Percentiles rank a stretch among this genome's conserved stretches.
Conservation (phyloP, 441 rosid species). For the Jatropha podagrica region DNA sequence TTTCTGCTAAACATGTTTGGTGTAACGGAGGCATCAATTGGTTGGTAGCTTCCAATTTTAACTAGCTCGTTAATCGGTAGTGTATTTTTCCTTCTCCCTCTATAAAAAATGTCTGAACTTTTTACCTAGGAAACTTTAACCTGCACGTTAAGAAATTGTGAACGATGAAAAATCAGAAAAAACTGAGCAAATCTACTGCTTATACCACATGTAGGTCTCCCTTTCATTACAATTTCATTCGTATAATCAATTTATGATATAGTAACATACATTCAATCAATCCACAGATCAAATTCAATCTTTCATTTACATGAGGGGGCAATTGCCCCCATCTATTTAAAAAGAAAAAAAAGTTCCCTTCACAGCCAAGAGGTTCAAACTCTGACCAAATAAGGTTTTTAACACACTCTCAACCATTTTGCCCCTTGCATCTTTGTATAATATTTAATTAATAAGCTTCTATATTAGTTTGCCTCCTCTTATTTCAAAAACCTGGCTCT, state of each 20-base stretch:
- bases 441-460: no score
- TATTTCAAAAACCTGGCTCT: no score
- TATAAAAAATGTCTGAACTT: not conserved
- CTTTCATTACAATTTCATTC: not conserved
- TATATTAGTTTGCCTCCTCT: no score
- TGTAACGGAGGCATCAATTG: not conserved
- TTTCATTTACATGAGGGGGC: not conserved
- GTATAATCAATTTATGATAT: not conserved
- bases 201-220: not conserved
- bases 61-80: not conserved
- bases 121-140: constrained; percentile 8
- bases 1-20: not conserved
- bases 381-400: no score
- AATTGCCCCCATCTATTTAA: no score
- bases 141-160: not conserved
- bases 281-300: not conserved
- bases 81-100: not conserved
- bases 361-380: no score
- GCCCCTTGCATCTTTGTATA: no score
- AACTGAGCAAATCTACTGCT: not conserved
- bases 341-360: no score
- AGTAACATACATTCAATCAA: not conserved
- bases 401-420: no score
- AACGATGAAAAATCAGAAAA: not conserved
- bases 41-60: not conserved